Percentiles rank a stretch among this genome's conserved stretches.
Evolutionary conservation across 495 filamentous ascomycete genomes (phyloP).

Genomic region (Annulohypoxylon maeteangense): DNA sequence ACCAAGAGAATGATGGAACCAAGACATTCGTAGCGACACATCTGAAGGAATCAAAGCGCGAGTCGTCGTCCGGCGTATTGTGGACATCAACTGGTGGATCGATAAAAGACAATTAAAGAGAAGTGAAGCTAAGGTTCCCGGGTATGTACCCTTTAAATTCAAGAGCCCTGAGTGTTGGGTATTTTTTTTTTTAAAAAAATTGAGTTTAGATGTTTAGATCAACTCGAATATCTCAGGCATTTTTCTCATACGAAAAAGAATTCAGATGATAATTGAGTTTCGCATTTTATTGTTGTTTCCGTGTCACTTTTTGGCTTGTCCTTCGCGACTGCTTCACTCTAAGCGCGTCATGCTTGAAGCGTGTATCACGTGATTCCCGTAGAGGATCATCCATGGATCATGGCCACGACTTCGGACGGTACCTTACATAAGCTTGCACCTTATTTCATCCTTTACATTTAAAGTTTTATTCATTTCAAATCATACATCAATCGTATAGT

Average conservation of each 20-base stretch:
- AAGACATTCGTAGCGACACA: slow-evolving; percentile 63
- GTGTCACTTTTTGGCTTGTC: neutral
- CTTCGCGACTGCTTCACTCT: slow-evolving; percentile 15
- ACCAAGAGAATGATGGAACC: slow-evolving; percentile 59
- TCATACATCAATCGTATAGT: neutral
- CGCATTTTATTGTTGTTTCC: neutral
- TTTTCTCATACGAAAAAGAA: neutral
- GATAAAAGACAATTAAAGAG: neutral
- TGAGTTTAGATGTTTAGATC: neutral
- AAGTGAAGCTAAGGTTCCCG: neutral
- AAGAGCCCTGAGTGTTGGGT: neutral
- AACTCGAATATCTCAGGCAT: neutral
- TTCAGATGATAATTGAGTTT: neutral
- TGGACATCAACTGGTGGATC: neutral
- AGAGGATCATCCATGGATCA: neutral
- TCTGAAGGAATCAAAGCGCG: slow-evolving; percentile 21
- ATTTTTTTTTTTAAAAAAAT: no score
- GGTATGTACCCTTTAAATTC: neutral
- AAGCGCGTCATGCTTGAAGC: slow-evolving; percentile 30
- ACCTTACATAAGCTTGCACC: neutral
- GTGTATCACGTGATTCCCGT: neutral
- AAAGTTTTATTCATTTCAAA: neutral
- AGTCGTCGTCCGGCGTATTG: neutral
- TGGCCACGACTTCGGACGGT: neutral
- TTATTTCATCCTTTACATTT: neutral